Percentiles rank a stretch among this genome's conserved stretches.
phyloP scores from a whole-genome alignment of 495 filamentous ascomycete genomes.

The Podospora australis region DNA sequence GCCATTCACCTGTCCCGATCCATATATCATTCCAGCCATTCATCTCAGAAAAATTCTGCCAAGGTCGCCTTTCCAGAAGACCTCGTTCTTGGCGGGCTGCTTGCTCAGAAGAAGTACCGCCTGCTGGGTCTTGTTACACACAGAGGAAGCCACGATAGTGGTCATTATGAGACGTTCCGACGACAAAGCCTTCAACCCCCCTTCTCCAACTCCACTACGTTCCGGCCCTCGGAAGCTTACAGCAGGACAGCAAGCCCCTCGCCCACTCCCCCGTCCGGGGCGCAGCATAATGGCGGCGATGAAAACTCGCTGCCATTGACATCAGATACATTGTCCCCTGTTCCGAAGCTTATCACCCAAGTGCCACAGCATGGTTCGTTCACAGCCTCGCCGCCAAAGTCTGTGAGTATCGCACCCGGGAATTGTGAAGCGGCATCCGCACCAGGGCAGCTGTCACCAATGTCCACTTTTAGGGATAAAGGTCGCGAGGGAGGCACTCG shows the following conservation, averaged over 20 bases:
- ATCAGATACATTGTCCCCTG: slow-evolving; percentile 6
- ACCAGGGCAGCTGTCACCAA: too few species aligned
- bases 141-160: slow-evolving; percentile 91
- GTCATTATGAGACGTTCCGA: slow-evolving; percentile 95
- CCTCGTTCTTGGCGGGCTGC: slow-evolving; percentile 70
- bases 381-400: background rate
- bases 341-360: background rate
- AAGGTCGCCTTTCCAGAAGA: slow-evolving; percentile 88
- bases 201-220: slow-evolving; percentile 73
- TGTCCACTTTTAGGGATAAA: slow-evolving; percentile 9
- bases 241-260: slow-evolving; percentile 44
- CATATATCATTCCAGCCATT: slow-evolving; percentile 67
- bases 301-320: slow-evolving; percentile 18
- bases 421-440: too few species aligned
- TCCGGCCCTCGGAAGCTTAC: slow-evolving; percentile 63
- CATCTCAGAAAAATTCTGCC: slow-evolving; percentile 86
- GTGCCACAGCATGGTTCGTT: background rate
- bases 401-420: background rate
- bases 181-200: slow-evolving; percentile 68
- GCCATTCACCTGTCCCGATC: slow-evolving; percentile 89
- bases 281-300: slow-evolving; percentile 6
- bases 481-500: slow-evolving; percentile 34
- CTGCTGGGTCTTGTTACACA: slow-evolving; percentile 86
- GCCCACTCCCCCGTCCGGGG: slow-evolving; percentile 36
- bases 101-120: slow-evolving; percentile 72